phyloP scores from a whole-genome alignment of 2,329 filamentous ascomycete genomes.

The Pseudogymnoascus sp. region DNA sequence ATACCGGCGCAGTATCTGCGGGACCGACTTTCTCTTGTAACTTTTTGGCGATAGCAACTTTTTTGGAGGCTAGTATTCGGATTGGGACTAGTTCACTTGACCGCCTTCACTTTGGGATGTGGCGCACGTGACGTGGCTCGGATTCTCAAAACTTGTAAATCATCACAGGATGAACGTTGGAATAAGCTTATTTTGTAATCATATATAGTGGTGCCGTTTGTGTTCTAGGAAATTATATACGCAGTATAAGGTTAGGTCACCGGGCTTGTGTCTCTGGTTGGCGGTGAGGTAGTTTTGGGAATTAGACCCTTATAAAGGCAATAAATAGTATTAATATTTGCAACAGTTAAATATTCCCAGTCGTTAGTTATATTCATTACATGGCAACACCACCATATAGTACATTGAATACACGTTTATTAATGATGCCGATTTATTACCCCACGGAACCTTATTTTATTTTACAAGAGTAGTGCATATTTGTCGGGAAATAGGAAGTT shows the following conservation, averaged over 20 bases:
- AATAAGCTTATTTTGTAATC: neutral
- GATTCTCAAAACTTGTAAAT: neutral
- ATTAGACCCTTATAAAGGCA: neutral
- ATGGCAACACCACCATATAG: neutral
- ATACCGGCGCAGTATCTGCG: slow-evolving; percentile 2
- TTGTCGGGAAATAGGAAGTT: neutral
- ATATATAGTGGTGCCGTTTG: neutral
- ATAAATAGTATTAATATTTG: neutral
- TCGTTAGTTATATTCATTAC: neutral
- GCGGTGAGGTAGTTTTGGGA: neutral
- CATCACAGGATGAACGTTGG: neutral
- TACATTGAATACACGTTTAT: neutral
- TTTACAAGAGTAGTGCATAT: neutral
- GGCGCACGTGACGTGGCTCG: neutral
- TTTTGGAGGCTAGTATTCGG: slow-evolving; percentile 11
- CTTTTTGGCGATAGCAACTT: slow-evolving; percentile 9
- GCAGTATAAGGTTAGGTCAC: neutral
- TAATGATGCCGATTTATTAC: neutral
- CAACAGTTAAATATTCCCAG: neutral
- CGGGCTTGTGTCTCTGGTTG: neutral
- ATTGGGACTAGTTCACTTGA: slow-evolving; percentile 7
- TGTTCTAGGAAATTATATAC: neutral
- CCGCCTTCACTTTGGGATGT: slow-evolving; percentile 3
- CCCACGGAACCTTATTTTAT: neutral
- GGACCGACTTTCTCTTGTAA: slow-evolving; percentile 7